phyloP scores from a whole-genome alignment of 2,329 filamentous ascomycete genomes.

The Colletotrichum liriopes region DNA sequence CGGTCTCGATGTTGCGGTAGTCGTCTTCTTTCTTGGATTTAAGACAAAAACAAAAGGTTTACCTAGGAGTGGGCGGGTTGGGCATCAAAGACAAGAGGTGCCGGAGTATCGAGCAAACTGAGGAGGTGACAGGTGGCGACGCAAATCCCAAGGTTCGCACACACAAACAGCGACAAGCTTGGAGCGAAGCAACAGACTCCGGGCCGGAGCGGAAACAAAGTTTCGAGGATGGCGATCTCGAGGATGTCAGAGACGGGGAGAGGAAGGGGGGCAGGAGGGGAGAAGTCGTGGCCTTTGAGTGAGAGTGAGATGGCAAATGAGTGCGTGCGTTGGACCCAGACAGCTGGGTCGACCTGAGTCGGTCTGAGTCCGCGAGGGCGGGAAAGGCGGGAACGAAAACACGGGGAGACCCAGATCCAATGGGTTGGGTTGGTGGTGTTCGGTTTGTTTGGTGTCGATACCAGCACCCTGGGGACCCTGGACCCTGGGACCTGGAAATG shows the following conservation, averaged over 20 bases:
- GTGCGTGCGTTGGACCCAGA: slow-evolving; percentile 22
- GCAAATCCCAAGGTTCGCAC: neutral
- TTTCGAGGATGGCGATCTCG: slow-evolving; percentile 8
- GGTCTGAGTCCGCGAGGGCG: slow-evolving; percentile 41
- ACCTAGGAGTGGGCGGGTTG: slow-evolving; percentile 2
- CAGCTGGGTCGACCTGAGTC: slow-evolving; percentile 35
- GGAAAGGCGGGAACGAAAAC: slow-evolving; percentile 40
- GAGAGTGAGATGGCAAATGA: slow-evolving; percentile 3
- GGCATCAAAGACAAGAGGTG: slow-evolving; percentile 11
- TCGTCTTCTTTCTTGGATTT: neutral
- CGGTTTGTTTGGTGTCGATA: slow-evolving; percentile 26
- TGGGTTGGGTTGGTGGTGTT: slow-evolving; percentile 32
- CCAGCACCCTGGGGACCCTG: slow-evolving; percentile 26
- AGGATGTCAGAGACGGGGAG: slow-evolving; percentile 9
- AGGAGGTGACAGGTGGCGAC: neutral
- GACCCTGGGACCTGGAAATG: slow-evolving; percentile 35
- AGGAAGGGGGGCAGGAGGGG: slow-evolving; percentile 7
- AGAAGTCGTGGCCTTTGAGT: slow-evolving; percentile 6
- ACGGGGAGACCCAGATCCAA: slow-evolving; percentile 38
- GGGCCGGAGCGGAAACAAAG: slow-evolving; percentile 18
- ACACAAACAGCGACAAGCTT: neutral
- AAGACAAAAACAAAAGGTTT: slow-evolving; percentile 16
- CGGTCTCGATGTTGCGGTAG: neutral
- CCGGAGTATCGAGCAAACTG: slow-evolving; percentile 13
- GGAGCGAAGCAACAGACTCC: neutral